phyloP scores from a whole-genome alignment of 2,329 filamentous ascomycete species.

The Stagonosporopsis rhizophila region DNA sequence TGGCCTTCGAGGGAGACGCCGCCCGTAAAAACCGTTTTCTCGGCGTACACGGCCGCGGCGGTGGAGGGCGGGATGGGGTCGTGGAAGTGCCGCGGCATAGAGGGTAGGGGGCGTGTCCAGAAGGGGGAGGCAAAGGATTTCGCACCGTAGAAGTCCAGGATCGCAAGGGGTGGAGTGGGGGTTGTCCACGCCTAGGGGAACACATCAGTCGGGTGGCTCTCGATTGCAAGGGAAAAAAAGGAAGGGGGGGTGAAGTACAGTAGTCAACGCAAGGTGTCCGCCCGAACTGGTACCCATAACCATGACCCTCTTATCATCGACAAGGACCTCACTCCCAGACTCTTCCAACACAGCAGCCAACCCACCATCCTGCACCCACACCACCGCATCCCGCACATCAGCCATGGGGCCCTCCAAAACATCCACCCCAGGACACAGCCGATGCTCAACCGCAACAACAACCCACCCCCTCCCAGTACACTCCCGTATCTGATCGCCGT shows the following conservation, averaged over 20 bases:
- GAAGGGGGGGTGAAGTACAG: not conserved
- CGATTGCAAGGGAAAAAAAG: no score
- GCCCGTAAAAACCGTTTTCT: slow-evolving; percentile 19
- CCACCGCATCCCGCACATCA: slow-evolving; percentile 19
- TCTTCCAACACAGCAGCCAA: slow-evolving; percentile 5
- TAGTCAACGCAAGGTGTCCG: slow-evolving; percentile 19
- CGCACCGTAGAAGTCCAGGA: slow-evolving; percentile 25
- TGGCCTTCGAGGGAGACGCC: slow-evolving; percentile 29
- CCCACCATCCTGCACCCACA: slow-evolving; percentile 18
- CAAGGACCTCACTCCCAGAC: not conserved
- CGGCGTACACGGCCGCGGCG: slow-evolving; percentile 3
- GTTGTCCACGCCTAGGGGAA: slow-evolving; percentile 13
- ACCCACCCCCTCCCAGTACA: slow-evolving; percentile 19
- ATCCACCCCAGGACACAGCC: slow-evolving; percentile 24
- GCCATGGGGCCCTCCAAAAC: slow-evolving; percentile 23
- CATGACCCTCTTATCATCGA: slow-evolving; percentile 14
- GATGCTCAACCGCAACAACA: slow-evolving; percentile 21
- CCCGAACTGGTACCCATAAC: slow-evolving; percentile 23
- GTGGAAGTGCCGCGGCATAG: slow-evolving; percentile 14
- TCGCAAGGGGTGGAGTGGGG: slow-evolving; percentile 12
- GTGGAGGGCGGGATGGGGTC: not conserved
- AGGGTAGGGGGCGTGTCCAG: slow-evolving; percentile 17
- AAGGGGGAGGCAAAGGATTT: slow-evolving; percentile 21
- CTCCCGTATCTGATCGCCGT: slow-evolving; percentile 23
- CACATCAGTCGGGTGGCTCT: no score